Conservation (phyloP, 2,329 filamentous ascomycete species). For the Ophiostoma ulmi region DNA sequence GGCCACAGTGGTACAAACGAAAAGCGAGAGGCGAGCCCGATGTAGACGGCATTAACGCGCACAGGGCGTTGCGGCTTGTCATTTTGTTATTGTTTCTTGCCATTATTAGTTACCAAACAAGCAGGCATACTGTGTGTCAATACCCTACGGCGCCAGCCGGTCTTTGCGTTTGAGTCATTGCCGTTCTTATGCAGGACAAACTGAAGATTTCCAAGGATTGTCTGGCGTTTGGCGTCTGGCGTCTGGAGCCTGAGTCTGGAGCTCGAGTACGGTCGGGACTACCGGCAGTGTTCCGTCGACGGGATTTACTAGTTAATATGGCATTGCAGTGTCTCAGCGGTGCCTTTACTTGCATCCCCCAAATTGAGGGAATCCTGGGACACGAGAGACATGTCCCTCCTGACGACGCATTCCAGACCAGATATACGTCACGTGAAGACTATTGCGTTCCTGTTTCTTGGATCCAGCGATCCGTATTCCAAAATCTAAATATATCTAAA, state of each 20-base stretch:
- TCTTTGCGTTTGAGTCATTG: constrained; percentile 14
- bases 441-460: too few relatives aligned
- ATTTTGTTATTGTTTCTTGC: too few relatives aligned
- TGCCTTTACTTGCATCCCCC: background rate
- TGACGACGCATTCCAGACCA: background rate
- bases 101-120: background rate
- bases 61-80: too few relatives aligned
- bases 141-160: constrained; percentile 15
- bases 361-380: background rate
- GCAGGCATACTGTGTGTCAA: background rate
- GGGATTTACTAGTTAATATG: background rate
- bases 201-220: background rate
- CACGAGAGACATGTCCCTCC: background rate
- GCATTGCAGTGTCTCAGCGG: too few relatives aligned
- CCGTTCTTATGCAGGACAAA: constrained; percentile 11
- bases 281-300: background rate
- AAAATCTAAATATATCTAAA: too few relatives aligned
- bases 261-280: background rate
- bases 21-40: background rate
- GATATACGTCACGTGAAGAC: background rate
- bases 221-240: background rate
- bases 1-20: background rate
- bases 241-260: background rate
- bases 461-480: too few relatives aligned
- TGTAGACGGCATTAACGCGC: too few relatives aligned